phyloP scores from a whole-genome alignment of 106 monocot genomes.

The Platanthera guangdongensis region DNA sequence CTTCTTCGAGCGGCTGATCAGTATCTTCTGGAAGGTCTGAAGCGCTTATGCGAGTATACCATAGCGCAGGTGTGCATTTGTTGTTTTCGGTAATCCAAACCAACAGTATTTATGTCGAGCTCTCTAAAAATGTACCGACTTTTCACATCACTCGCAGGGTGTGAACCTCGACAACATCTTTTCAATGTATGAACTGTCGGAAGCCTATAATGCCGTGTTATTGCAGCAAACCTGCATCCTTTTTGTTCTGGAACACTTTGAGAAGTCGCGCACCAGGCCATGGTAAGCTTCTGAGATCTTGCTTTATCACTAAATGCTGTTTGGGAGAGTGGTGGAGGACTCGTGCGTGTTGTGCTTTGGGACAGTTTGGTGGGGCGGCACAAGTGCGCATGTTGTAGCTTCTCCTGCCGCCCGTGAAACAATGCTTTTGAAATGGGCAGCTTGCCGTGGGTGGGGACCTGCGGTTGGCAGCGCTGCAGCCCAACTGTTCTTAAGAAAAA shows the following conservation, averaged over 20 bases:
- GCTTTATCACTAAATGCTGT: not conserved
- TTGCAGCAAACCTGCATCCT: conserved; percentile 77
- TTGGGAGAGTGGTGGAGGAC: not conserved
- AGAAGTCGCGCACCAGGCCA: conserved; percentile 47
- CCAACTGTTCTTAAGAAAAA: no score
- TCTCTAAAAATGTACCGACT: not conserved
- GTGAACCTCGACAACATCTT: conserved; percentile 71
- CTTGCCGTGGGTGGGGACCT: no score
- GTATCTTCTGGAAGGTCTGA: conserved; percentile 93
- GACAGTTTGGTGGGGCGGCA: no score
- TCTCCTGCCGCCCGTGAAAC: no score
- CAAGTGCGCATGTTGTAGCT: no score
- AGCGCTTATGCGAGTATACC: conserved; percentile 84
- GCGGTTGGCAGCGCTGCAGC: no score
- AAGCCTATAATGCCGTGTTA: conserved; percentile 78
- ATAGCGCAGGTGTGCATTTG: conserved; percentile 66
- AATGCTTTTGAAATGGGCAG: no score
- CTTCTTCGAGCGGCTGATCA: conserved; percentile 96
- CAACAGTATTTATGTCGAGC: not conserved
- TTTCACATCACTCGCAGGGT: conserved; percentile 30
- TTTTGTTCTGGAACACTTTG: conserved; percentile 79
- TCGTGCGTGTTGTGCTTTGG: no score
- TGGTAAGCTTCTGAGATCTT: conserved; percentile 37
- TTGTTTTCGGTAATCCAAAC: not conserved
- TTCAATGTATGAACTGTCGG: conserved; percentile 90